Percentiles rank a stretch among this genome's conserved stretches.
phyloP scores from a whole-genome alignment of 164 flowering plant species.

The Nymphaea colorata region DNA sequence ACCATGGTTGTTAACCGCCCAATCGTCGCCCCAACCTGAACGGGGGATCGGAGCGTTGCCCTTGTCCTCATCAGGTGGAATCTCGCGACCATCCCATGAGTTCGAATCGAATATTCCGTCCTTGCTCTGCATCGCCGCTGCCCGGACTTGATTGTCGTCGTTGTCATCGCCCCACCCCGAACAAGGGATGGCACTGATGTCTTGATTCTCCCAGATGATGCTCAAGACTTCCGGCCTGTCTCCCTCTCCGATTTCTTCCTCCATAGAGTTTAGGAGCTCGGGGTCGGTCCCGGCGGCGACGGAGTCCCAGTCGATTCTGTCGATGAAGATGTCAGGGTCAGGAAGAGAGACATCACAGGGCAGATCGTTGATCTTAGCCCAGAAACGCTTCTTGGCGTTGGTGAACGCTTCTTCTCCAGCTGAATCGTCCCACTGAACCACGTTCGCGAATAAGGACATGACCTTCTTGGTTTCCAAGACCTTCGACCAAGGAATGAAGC shows the following conservation, averaged over 20 bases:
- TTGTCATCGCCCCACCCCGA: constrained; percentile 27
- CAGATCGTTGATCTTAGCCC: constrained; percentile 40
- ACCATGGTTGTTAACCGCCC: not conserved
- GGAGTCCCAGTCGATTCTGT: constrained; percentile 45
- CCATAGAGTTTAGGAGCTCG: constrained; percentile 8
- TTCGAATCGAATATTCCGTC: not conserved
- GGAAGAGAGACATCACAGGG: constrained; percentile 32
- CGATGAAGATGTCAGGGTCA: constrained; percentile 50
- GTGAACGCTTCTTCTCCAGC: constrained; percentile 63
- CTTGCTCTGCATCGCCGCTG: not conserved
- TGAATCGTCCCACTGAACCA: constrained; percentile 60
- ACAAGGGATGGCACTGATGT: not conserved
- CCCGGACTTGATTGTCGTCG: not conserved
- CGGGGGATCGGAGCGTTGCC: not conserved
- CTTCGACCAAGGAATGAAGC: constrained; percentile 50
- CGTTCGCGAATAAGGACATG: constrained; percentile 19
- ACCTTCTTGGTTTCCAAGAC: constrained; percentile 33
- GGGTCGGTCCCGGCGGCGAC: constrained; percentile 24
- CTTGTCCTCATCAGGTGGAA: not conserved
- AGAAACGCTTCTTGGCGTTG: constrained; percentile 44
- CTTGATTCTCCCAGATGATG: not conserved
- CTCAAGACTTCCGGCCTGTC: not conserved
- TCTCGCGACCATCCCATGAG: not conserved
- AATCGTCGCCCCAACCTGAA: not conserved
- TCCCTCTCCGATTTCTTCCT: not conserved